These are phyloP conservation scores for Hemerocallis citrina DNA, from an alignment of 106 monocot genomes.

Conservation along the genomic window DNA sequence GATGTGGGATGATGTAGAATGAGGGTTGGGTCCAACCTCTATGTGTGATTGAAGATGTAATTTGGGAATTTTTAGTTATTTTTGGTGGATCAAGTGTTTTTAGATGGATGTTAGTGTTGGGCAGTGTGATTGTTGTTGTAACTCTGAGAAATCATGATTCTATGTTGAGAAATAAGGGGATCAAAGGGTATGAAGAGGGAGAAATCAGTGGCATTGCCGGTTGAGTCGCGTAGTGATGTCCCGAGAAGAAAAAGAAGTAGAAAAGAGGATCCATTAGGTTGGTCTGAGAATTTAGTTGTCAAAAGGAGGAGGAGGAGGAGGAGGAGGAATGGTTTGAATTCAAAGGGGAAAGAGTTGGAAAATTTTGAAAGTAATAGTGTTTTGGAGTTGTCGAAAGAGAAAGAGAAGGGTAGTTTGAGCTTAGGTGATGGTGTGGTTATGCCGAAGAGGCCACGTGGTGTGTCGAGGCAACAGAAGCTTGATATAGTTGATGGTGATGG, in stretches of 20 bases:
- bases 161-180: too few relatives aligned
- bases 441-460: constrained; percentile 41
- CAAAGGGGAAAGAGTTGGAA: constrained; percentile 5
- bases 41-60: constrained; percentile 17
- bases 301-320: too few relatives aligned
- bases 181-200: too few relatives aligned
- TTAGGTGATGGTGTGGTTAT: constrained; percentile 20
- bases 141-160: too few relatives aligned
- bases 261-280: constrained; percentile 23
- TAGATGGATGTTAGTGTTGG: constrained; percentile 10
- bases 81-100: constrained; percentile 4
- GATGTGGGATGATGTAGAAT: constrained; percentile 7
- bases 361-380: neutral
- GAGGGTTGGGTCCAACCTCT: constrained; percentile 3
- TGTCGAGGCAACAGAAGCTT: constrained; percentile 24
- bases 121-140: too few relatives aligned
- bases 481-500: neutral
- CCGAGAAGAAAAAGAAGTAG: constrained; percentile 22
- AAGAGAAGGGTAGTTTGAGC: neutral
- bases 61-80: constrained; percentile 9
- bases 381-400: constrained; percentile 1
- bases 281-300: constrained; percentile 2
- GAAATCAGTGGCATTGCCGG: too few relatives aligned
- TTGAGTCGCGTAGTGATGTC: neutral
- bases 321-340: constrained; percentile 1